Base-by-base conservation (phyloP, 176 grass and related monocot genomes). In the Ensete glaucum region DNA sequence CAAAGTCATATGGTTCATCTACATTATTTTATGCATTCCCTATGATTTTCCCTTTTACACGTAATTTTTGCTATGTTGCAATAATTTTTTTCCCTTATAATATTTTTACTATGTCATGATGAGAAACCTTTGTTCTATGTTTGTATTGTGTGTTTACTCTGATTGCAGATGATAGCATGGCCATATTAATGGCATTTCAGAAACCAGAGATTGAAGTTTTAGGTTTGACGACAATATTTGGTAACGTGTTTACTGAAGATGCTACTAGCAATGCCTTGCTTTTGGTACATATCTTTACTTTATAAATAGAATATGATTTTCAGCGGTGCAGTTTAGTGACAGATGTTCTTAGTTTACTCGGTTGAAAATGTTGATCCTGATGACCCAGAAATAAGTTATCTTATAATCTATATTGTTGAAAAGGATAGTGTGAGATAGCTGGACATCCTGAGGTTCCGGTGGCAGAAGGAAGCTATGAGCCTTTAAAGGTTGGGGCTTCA, bases 191-290 rank as follows among this genome's bases (percentile, higher is more conserved):
- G 94, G 94, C 94, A 2, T 93, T 97, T 73, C 83, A 85, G 66
- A 73, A 67, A 4, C 68, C 85, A 17, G 68, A 82, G 34, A 77
- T 97, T 11, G 72, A 87, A 70, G 77, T 97, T 76, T 53, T 97
- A 4, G 90, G 94, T 3, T 86, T 97, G 17, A 93, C 94, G 19
- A 97, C 94, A 24, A 97, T 97, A 73, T 97, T 97, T 76, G 94
- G 94, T 65, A 97, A 97, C 75, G 87, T 89, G 76, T 85, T 64
- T 2, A 89, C 89, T 17, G 74, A 81, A 19, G 59, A 79, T 59
- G 90, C 93, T 16, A 92, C 89, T 51, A 81, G 81, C 72, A 97
- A 97, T 23, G 88, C 94, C 64, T 79, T 97, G 74, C 73, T 93
- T 15, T 82, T 97, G 90, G 94, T 85, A 87, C 55, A 76, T 27